Percentiles rank a stretch among this genome's conserved stretches.
Conservation (phyloP, 2,329 filamentous ascomycete species). For the Fusarium chuoi region DNA sequence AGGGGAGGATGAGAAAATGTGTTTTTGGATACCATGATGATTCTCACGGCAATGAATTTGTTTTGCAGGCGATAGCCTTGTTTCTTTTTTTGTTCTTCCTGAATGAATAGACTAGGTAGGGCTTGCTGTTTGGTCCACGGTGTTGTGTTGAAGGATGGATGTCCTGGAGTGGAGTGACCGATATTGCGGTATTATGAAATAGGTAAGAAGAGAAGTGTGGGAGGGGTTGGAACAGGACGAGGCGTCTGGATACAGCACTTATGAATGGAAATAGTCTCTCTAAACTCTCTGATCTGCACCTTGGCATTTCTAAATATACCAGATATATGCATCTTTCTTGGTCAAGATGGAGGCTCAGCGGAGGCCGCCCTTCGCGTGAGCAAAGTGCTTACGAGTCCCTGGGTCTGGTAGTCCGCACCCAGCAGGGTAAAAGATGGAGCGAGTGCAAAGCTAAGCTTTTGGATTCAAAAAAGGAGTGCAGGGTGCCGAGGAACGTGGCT, state of each 20-base stretch:
- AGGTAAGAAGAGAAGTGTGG: constrained; percentile 9
- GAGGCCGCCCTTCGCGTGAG: constrained; percentile 29
- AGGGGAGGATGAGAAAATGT: constrained; percentile 10
- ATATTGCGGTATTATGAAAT: constrained; percentile 16
- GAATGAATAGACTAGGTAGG: constrained; percentile 18
- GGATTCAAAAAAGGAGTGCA: constrained; percentile 16
- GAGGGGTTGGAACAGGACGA: constrained; percentile 3
- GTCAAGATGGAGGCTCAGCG: constrained; percentile 30
- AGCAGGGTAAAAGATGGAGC: constrained; percentile 24
- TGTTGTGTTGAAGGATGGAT: neutral
- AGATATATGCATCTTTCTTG: neutral
- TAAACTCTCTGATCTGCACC: constrained; percentile 28
- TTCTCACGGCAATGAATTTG: constrained; percentile 27
- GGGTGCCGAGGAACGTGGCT: constrained; percentile 1
- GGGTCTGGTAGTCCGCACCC: constrained; percentile 6
- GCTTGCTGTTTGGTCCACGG: constrained; percentile 8
- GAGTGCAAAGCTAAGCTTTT: constrained; percentile 33
- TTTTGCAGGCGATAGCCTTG: constrained; percentile 15
- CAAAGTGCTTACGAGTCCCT: constrained; percentile 34
- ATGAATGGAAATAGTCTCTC: constrained; percentile 23
- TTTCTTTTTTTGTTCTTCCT: constrained; percentile 19
- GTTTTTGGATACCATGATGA: constrained; percentile 36
- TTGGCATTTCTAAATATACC: constrained; percentile 39
- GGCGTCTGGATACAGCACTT: constrained; percentile 28
- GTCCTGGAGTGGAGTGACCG: constrained; percentile 22